A percentile compares a stretch with the other conserved stretches of the same genome.
phyloP scores from a whole-genome alignment of 495 filamentous ascomycete species.

The Aspergillus homomorphus region DNA sequence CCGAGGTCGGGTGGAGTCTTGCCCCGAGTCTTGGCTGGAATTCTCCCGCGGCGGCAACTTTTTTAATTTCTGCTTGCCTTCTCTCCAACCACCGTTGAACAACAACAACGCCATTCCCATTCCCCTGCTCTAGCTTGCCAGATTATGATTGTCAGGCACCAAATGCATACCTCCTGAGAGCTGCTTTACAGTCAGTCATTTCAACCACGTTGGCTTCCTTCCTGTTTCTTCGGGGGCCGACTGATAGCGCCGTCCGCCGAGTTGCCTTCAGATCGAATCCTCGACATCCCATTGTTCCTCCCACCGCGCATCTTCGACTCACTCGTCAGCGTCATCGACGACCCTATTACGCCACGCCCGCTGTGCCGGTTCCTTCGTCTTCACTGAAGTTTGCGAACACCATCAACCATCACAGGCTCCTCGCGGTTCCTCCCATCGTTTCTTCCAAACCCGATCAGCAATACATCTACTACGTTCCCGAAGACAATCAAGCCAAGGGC shows the following conservation, averaged over 20 bases:
- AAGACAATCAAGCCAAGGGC: not conserved
- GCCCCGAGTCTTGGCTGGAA: not conserved
- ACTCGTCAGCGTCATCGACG: too few relatives aligned
- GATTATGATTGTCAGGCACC: constrained; percentile 6
- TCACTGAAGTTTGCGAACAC: too few relatives aligned
- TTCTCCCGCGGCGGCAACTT: not conserved
- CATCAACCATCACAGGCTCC: not conserved
- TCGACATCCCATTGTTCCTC: constrained; percentile 8
- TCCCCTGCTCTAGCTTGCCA: not conserved
- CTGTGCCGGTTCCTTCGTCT: too few relatives aligned
- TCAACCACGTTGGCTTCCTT: constrained; percentile 46
- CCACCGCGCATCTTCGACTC: not conserved
- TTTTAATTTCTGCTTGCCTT: not conserved
- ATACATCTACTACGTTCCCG: constrained; percentile 32
- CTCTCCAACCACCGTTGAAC: too few relatives aligned
- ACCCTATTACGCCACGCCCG: too few relatives aligned
- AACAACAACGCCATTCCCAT: too few relatives aligned
- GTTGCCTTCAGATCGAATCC: constrained; percentile 15
- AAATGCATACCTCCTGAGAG: not conserved
- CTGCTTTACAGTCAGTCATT: constrained; percentile 1
- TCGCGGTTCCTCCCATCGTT: constrained; percentile 12
- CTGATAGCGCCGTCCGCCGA: constrained; percentile 31
- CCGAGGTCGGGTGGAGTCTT: too few relatives aligned
- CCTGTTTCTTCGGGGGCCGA: constrained; percentile 30
- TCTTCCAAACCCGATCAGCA: not conserved